phyloP scores from a whole-genome alignment of 1,139 yeast genomes.

The Taiozyma sp. region DNA sequence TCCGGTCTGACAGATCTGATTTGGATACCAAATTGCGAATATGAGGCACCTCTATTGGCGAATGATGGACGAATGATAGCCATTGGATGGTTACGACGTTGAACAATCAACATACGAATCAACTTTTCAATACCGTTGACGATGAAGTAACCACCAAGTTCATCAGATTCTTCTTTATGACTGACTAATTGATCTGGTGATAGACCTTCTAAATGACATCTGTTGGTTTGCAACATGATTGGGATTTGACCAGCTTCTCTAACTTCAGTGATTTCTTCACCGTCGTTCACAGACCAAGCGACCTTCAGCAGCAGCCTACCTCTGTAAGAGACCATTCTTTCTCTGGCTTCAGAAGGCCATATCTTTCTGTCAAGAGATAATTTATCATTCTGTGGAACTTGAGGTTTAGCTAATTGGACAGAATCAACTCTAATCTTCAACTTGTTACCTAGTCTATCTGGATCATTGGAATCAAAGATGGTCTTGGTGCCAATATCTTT shows the following conservation, averaged over 20 bases:
- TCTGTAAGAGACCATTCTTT: conserved; percentile 74
- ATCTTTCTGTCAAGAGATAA: conserved; percentile 75
- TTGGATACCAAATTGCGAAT: conserved; percentile 89
- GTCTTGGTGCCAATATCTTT: conserved; percentile 85
- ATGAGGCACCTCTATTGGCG: conserved; percentile 88
- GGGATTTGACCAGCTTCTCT: conserved; percentile 94
- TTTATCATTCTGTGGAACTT: conserved; percentile 70
- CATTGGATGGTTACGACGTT: conserved; percentile 97
- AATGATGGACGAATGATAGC: conserved; percentile 95
- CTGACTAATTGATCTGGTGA: conserved; percentile 79
- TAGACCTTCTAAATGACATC: conserved; percentile 84
- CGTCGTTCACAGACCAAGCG: conserved; percentile 82
- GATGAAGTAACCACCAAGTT: conserved; percentile 93
- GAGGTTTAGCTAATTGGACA: conserved; percentile 83
- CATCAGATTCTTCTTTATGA: conserved; percentile 88
- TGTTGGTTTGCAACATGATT: conserved; percentile 80
- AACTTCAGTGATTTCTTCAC: conserved; percentile 73
- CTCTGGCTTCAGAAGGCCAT: conserved; percentile 89
- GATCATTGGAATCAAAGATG: conserved; percentile 73
- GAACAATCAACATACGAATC: conserved; percentile 95
- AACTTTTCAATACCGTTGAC: conserved; percentile 96
- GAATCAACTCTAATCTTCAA: conserved; percentile 74
- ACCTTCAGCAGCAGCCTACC: conserved; percentile 74
- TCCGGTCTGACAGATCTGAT: conserved; percentile 94
- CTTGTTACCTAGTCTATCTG: conserved; percentile 74